A percentile compares a stretch with the other conserved stretches of the same genome.
Conservation (phyloP, 768 basidiomycete species). For the Calocybe cyanea region DNA sequence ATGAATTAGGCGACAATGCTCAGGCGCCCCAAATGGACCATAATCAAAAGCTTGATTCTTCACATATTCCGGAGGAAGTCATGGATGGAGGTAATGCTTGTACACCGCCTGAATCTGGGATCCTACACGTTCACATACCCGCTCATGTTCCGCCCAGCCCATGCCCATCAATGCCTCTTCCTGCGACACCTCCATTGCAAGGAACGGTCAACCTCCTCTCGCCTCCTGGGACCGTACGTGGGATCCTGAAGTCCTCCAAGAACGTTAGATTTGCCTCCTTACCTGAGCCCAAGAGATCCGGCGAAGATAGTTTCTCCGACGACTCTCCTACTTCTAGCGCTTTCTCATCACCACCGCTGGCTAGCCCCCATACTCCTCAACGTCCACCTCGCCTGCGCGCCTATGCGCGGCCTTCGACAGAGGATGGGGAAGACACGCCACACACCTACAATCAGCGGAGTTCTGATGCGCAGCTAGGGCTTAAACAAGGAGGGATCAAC, state of each 20-base stretch:
- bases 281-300: constrained; percentile 13
- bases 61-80: neutral
- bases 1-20: constrained; percentile 5
- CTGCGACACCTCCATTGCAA: constrained; percentile 12
- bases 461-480: neutral
- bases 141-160: constrained; percentile 8
- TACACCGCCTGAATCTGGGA: no score
- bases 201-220: constrained; percentile 11
- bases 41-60: neutral
- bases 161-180: constrained; percentile 12
- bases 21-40: neutral
- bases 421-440: neutral
- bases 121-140: neutral
- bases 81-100: constrained; percentile 6
- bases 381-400: constrained; percentile 7
- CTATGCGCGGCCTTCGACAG: constrained; percentile 11
- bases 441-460: neutral
- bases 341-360: constrained; percentile 1
- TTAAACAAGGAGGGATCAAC: neutral
- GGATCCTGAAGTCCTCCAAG: constrained; percentile 36
- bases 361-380: constrained; percentile 1
- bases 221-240: constrained; percentile 21
- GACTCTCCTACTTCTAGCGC: neutral
- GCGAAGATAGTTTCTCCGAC: neutral
- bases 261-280: constrained; percentile 41